Evolutionary conservation across 2,329 filamentous ascomycete genomes (phyloP), one percentile per base, ranked within the genome.

Genomic region (Xylogone sp.): DNA sequence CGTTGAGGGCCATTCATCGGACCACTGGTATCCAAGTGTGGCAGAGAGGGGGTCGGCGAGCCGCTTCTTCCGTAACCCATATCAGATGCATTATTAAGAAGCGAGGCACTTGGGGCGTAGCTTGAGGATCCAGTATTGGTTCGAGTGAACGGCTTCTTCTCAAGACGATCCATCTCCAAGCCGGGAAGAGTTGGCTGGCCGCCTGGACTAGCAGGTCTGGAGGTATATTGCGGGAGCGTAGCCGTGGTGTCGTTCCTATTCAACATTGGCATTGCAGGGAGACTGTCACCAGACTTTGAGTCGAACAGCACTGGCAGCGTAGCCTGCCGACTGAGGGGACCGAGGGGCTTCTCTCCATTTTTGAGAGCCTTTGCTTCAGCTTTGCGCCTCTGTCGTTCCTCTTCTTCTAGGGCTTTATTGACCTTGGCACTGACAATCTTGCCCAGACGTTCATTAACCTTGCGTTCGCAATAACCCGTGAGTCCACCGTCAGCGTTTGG

Each of bases 341-440:
- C 75, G 22, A 76, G 58, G 55, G 59, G 51, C 43, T 77, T 75
- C 46, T 79, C 81, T 48, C 81, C 79, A 42, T 75, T 76, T 63
- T 78, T 80, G 60, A 75, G 76, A 3, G 77, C 78, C 60, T 71
- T 78, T 21, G 70, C 51, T 55, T 78, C 79, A 0, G 74, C 76
- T 62, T 74, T 80, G 21, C 71, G 71, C 59, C 78, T 75, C 61
- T 78, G 81, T 55, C 75, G 77, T 66, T 87, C 84, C 49, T 94
- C 87, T 61, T 91, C 90, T 48, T 86, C 87, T 21, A 97, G 72
- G 0, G 91, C 93, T 68, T 90, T 92, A 71, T 94, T 90, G 62
- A 96, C 88, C 71, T 94, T 97, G 62, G 77, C 81, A 50, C 84
- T 84, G 3, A 97, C 92, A 58, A 97, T 94, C 59, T 84, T 84